phyloP scores from a whole-genome alignment of 2,329 filamentous ascomycete species.

The Fusarium sp. region DNA sequence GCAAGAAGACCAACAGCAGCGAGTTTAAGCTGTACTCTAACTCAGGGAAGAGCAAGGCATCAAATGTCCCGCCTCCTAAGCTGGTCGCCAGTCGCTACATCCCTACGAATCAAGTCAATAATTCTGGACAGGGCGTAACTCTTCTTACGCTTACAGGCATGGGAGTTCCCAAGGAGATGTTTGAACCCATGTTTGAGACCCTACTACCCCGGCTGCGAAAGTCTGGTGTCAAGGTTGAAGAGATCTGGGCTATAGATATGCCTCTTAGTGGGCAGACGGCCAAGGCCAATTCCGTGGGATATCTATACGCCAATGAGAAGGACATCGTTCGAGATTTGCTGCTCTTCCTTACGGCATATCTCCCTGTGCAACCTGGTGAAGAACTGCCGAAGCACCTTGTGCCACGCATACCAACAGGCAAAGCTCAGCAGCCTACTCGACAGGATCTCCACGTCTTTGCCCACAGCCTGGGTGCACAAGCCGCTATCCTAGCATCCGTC shows the following conservation, averaged over 20 bases:
- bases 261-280: neutral
- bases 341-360: neutral
- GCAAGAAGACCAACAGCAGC: accelerated
- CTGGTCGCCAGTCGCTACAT: neutral
- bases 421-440: neutral
- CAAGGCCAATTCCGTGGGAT: neutral
- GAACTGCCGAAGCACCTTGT: neutral
- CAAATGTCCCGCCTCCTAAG: accelerated
- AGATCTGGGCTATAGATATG: neutral
- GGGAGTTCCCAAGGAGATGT: neutral
- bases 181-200: neutral
- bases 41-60: accelerated
- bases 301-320: neutral
- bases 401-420: neutral
- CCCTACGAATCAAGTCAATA: too few species aligned
- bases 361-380: neutral
- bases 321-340: neutral
- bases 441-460: neutral
- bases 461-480: neutral
- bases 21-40: neutral
- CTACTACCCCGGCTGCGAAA: neutral
- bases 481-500: neutral
- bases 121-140: neutral
- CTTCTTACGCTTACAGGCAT: neutral
- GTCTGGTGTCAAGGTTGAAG: neutral